These are phyloP conservation scores for Nannizzia gypsea DNA, from an alignment of 2,329 filamentous ascomycete species.

Conservation along the genomic window DNA sequence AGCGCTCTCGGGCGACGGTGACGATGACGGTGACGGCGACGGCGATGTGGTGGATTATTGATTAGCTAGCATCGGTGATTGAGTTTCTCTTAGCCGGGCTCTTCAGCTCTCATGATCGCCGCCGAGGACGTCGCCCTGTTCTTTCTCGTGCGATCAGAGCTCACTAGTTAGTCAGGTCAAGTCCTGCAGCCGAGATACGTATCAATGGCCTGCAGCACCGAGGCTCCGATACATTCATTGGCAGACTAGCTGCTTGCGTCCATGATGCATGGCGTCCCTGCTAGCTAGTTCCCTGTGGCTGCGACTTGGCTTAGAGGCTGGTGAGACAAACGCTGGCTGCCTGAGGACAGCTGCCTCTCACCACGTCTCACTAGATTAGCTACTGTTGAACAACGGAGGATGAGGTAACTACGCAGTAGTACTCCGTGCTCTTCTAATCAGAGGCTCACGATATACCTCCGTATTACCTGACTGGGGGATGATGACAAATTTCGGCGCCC, in stretches of 20 bases:
- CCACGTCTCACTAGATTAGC: background rate
- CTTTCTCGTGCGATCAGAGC: background rate
- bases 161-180: background rate
- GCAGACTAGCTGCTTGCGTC: background rate
- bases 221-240: background rate
- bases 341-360: background rate
- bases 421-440: background rate
- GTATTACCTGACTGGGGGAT: background rate
- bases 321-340: background rate
- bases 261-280: background rate
- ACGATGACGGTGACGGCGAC: background rate
- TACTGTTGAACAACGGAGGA: background rate
- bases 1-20: background rate
- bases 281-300: background rate
- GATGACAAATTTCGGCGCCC: background rate
- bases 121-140: background rate
- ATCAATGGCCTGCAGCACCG: background rate
- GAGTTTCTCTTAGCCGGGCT: slow-evolving; percentile 1
- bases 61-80: background rate
- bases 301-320: background rate
- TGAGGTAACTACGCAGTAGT: background rate
- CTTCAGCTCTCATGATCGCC: slow-evolving; percentile 3
- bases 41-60: background rate
- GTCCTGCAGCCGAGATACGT: background rate
- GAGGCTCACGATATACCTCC: too few species aligned